phyloP scores from a whole-genome alignment of 345 rosid genomes.

The Eucalyptus guilfoylei region DNA sequence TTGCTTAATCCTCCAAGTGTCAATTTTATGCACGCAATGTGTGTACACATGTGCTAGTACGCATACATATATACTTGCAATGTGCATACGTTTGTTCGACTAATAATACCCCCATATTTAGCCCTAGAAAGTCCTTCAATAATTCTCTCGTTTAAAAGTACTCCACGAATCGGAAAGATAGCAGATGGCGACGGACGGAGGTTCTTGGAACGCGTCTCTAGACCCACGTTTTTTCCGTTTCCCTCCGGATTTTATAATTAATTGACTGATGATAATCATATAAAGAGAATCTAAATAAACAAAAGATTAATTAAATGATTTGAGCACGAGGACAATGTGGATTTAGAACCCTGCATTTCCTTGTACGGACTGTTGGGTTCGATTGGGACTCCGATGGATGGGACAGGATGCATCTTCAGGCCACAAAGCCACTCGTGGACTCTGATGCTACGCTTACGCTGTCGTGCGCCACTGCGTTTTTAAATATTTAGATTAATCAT shows the following conservation, averaged over 20 bases:
- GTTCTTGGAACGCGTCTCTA: background rate
- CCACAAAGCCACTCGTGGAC: background rate
- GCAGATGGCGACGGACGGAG: background rate
- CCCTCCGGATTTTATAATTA: background rate
- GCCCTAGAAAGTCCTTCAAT: background rate
- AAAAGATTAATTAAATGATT: background rate
- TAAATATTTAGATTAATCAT: background rate
- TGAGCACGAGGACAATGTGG: background rate
- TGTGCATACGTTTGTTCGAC: background rate
- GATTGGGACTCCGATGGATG: background rate
- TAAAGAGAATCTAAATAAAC: background rate
- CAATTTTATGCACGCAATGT: background rate
- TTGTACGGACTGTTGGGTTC: background rate
- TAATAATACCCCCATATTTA: background rate
- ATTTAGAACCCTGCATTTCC: background rate
- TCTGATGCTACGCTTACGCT: background rate
- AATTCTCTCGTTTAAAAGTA: background rate
- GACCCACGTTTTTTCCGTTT: background rate
- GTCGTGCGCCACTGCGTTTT: background rate
- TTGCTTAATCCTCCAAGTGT: background rate
- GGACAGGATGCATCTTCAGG: background rate
- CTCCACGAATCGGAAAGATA: background rate
- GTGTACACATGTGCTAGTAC: background rate
- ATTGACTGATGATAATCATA: background rate
- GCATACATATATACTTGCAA: background rate